Evolutionary conservation across 2,329 filamentous ascomycete species (phyloP).

Genomic region (Scopulariopsis brevicaulis): DNA sequence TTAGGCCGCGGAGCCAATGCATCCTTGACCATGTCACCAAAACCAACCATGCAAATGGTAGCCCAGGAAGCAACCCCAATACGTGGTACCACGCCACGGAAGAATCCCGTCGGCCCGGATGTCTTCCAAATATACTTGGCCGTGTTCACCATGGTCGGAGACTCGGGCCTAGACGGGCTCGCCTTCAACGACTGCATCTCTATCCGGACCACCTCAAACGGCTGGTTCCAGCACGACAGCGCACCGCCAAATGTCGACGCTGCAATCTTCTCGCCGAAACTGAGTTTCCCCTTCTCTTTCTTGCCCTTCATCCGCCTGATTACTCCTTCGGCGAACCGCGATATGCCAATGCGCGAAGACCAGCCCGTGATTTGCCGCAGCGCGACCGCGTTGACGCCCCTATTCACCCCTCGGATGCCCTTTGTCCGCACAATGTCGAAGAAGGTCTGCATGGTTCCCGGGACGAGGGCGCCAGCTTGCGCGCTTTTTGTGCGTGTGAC

Average conservation of each 20-base stretch:
- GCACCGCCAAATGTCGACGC: conserved; percentile 8
- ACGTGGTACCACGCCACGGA: background rate
- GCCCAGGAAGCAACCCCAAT: background rate
- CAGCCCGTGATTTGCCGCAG: conserved; percentile 8
- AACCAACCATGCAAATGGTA: background rate
- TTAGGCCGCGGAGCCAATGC: background rate
- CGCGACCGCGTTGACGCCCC: conserved; percentile 8
- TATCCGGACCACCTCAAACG: conserved; percentile 7
- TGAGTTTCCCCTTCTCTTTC: conserved; percentile 1
- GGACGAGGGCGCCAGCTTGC: background rate
- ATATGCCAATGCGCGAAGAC: conserved; percentile 10
- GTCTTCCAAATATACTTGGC: background rate
- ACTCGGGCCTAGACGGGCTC: conserved; percentile 1
- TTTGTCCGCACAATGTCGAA: conserved; percentile 7
- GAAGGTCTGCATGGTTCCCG: conserved; percentile 7
- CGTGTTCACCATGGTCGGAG: background rate
- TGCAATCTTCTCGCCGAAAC: conserved; percentile 4
- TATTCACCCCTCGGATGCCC: conserved; percentile 8
- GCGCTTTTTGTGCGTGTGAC: conserved; percentile 6
- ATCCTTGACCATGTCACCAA: background rate
- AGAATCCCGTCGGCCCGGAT: conserved; percentile 4
- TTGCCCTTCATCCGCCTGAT: conserved; percentile 5
- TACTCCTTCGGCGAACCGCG: conserved; percentile 6
- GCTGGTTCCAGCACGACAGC: conserved; percentile 9
- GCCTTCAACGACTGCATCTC: conserved; percentile 6